Percentiles rank a stretch among this genome's conserved stretches.
Evolutionary conservation across 2,329 filamentous ascomycete genomes (phyloP).

Genomic region (Penicillium sp.): DNA sequence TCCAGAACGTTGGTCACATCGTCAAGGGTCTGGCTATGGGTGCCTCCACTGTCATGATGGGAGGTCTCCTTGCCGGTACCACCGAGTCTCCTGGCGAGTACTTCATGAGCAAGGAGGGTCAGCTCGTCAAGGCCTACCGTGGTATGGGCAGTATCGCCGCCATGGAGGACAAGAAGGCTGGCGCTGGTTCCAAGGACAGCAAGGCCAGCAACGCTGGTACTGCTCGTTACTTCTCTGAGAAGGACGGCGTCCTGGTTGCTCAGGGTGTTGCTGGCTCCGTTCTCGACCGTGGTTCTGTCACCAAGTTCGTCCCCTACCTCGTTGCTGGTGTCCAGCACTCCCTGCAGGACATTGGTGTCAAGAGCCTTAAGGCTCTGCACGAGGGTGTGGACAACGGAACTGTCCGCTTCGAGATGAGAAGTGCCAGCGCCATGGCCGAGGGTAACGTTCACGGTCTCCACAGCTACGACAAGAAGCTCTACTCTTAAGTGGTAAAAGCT

Average conservation of each 20-base stretch:
- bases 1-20: constrained; percentile 97
- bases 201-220: constrained; percentile 79
- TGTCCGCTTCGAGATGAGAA: constrained; percentile 87
- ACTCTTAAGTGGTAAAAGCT: no score
- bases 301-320: constrained; percentile 92
- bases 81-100: constrained; percentile 96
- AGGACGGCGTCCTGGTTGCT: constrained; percentile 85
- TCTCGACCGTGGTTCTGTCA: constrained; percentile 60
- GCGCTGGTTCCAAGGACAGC: constrained; percentile 58
- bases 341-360: constrained; percentile 85
- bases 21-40: constrained; percentile 95
- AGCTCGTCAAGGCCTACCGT: constrained; percentile 97
- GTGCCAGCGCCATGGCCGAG: constrained; percentile 87
- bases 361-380: constrained; percentile 69
- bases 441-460: constrained; percentile 94
- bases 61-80: constrained; percentile 89
- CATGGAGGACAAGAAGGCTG: constrained; percentile 98
- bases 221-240: constrained; percentile 95
- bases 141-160: constrained; percentile 98
- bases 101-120: constrained; percentile 89
- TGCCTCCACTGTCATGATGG: constrained; percentile 98
- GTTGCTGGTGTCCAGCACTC: constrained; percentile 94
- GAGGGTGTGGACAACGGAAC: constrained; percentile 62
- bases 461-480: constrained; percentile 99
- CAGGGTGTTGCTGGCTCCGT: constrained; percentile 80